Percentiles rank a stretch among this genome's conserved stretches.
phyloP scores from a whole-genome alignment of 2,329 filamentous ascomycete species.

The Septoria linicola region DNA sequence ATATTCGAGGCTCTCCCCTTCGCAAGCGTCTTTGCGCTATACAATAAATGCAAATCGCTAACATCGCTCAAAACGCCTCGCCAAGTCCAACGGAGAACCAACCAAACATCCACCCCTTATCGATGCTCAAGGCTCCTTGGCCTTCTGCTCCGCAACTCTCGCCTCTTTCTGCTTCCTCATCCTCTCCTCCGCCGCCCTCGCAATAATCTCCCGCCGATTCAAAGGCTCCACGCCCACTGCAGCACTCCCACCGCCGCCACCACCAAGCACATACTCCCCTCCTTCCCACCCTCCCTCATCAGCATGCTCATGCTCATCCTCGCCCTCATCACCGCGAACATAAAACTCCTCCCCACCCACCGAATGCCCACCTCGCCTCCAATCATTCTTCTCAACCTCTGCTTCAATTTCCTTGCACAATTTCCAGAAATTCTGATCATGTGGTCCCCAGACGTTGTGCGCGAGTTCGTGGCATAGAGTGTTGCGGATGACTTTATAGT shows the following conservation, averaged over 20 bases:
- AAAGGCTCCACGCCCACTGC: conserved; percentile 45
- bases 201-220: conserved; percentile 71
- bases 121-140: not conserved
- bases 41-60: too few relatives aligned
- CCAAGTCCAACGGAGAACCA: not conserved
- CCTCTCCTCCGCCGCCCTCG: conserved; percentile 69
- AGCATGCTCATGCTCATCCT: conserved; percentile 50
- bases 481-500: conserved; percentile 86
- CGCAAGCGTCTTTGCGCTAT: too few relatives aligned
- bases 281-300: conserved; percentile 75
- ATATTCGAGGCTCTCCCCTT: too few relatives aligned
- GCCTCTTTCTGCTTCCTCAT: conserved; percentile 53
- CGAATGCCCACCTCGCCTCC: conserved; percentile 66
- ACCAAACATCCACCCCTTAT: not conserved
- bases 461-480: conserved; percentile 94
- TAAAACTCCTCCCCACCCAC: conserved; percentile 61
- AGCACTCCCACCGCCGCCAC: conserved; percentile 17
- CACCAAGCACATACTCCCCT: conserved; percentile 66
- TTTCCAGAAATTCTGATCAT: conserved; percentile 87
- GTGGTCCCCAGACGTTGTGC: conserved; percentile 82
- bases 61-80: not conserved
- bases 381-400: conserved; percentile 80
- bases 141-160: conserved; percentile 31
- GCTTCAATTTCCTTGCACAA: conserved; percentile 82
- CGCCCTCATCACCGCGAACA: conserved; percentile 47